Evolutionary conservation across 441 rosid genomes (phyloP).

Genomic region (Gossypium davidsonii): DNA sequence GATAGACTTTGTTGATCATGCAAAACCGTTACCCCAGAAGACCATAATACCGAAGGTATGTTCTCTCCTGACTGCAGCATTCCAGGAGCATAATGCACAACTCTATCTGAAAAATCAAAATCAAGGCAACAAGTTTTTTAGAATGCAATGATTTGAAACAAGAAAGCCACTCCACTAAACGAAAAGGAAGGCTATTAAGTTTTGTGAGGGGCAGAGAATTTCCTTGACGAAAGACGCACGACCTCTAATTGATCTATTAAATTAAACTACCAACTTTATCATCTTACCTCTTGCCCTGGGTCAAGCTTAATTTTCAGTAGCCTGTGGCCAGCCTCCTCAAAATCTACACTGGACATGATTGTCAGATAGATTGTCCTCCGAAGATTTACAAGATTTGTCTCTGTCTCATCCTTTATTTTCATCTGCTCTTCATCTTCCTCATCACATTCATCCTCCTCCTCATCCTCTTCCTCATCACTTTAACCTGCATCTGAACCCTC

Average conservation of each 20-base stretch:
- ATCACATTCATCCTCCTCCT: constrained; percentile 30
- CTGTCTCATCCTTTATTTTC: constrained; percentile 85
- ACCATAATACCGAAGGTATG: constrained; percentile 81
- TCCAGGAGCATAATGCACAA: constrained; percentile 84
- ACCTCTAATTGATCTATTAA: background rate
- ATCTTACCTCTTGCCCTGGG: constrained; percentile 88
- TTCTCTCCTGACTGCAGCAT: constrained; percentile 91
- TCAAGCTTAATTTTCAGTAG: constrained; percentile 81
- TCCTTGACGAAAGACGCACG: background rate
- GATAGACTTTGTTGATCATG: constrained; percentile 79
- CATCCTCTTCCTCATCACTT: constrained; percentile 46
- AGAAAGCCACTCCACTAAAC: background rate
- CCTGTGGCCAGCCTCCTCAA: constrained; percentile 97
- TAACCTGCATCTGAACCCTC: constrained; percentile 63
- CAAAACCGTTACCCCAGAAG: constrained; percentile 86
- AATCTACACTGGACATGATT: constrained; percentile 94
- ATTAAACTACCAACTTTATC: constrained; percentile 4
- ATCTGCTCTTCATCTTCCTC: constrained; percentile 37
- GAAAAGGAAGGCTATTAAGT: background rate
- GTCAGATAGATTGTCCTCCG: constrained; percentile 89
- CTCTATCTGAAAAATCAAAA: constrained; percentile 60
- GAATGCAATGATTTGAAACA: background rate
- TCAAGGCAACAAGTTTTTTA: background rate
- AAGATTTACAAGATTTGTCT: constrained; percentile 85
- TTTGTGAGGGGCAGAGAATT: background rate